Evolutionary conservation across 1,284 basidiomycete genomes (phyloP), one percentile per base, ranked within the genome.

Genomic region (Marasmius fiardii): DNA sequence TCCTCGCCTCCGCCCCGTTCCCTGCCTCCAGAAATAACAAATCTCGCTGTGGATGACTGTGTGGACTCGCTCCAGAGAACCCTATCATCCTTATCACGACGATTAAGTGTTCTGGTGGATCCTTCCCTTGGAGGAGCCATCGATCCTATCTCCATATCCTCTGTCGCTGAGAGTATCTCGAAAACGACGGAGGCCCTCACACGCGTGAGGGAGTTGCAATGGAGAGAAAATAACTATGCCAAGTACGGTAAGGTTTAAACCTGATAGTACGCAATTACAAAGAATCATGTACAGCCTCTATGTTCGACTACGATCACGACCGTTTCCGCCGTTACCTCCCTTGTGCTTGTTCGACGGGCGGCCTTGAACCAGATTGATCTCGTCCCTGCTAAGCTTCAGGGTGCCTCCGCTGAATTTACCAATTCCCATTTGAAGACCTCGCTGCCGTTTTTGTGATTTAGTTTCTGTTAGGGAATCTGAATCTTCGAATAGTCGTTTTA

Each of bases 401-500:
- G 82, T 75, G 12, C 90, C 90, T 39, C 79, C 79, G 54, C 73
- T 77, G 66, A 89, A 92, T 58, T 76, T 86, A 5, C 90, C 90
- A n/a, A 92, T 76, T 1, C 90, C 90, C 83, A 90, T 85, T 58
- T 75, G 74, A 34, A 92, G 67, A 2, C 90, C 90, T 61, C 81
- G 77, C 37, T 80, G 75, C 58, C 89, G 74, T 62, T 80, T 85
- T 57, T 71, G 74, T 33, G 60, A 65, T 16, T 67, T 61, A 12
- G 65, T 62, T 11, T 64, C 64, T 24, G 64, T 60, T 24, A 68
- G 60, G 3, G 69, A 68, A 18, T 68, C 68, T 43, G 69, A 68
- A 18, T 68, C 68, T 43, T 81, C 81, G 63, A 84, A 90, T 4
- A 86, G 59, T 58, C 78, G 81, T 66, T 91, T 92, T 54, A 92